Evolutionary conservation across 768 basidiomycete species (phyloP).

Genomic region (Agaricus bisporus): DNA sequence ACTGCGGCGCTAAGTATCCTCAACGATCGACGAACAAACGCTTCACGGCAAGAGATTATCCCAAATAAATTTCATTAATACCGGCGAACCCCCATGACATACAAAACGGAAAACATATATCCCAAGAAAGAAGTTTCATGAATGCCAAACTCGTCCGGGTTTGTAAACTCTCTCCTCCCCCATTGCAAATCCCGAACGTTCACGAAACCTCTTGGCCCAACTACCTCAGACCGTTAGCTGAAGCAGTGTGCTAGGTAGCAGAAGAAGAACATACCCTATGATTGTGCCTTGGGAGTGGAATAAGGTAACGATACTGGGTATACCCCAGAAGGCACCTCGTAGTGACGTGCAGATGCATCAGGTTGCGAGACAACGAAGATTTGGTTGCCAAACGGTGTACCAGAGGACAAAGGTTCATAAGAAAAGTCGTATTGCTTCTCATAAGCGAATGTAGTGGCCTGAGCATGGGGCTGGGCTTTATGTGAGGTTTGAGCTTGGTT

Average conservation of each 20-base stretch:
- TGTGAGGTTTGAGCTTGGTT: slow-evolving; percentile 27
- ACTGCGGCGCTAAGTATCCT: no score
- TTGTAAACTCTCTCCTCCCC: no score
- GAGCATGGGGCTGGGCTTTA: slow-evolving; percentile 7
- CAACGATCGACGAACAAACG: no score
- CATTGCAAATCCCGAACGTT: no score
- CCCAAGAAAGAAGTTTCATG: no score
- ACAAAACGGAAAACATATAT: no score
- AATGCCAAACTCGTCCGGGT: no score
- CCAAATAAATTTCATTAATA: no score
- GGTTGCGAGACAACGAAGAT: slow-evolving; percentile 74
- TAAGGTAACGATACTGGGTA: slow-evolving; percentile 47
- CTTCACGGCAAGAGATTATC: no score
- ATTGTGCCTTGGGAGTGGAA: slow-evolving; percentile 33
- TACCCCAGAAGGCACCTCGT: slow-evolving; percentile 69
- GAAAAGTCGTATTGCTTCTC: slow-evolving; percentile 57
- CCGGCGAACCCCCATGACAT: no score
- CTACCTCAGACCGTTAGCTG: neutral
- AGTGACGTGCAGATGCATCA: slow-evolving; percentile 53
- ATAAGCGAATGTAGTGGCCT: slow-evolving; percentile 34
- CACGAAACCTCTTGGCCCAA: no score
- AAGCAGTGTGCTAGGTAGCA: neutral
- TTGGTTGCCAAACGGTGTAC: slow-evolving; percentile 34
- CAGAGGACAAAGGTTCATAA: slow-evolving; percentile 39
- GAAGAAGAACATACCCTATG: slow-evolving; percentile 1